Base-by-base conservation (phyloP, 2,329 filamentous ascomycete species). In the Acrodontium crateriforme region DNA sequence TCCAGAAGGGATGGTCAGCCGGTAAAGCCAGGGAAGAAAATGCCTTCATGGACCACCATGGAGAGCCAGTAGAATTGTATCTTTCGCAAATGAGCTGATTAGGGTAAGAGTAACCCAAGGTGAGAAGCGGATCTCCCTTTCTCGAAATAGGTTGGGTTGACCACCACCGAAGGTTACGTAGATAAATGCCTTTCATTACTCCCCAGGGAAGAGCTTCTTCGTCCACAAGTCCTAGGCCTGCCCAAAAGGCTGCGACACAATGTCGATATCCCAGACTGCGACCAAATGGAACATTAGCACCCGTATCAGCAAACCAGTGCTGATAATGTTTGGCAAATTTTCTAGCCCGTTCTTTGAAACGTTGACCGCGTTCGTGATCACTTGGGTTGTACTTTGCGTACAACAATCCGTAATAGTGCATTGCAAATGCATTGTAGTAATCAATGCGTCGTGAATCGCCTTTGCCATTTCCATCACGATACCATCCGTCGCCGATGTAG, bases 371-470 rank as follows among this genome's bases (percentile, higher is more conserved):
- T 16, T 62, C 62, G 0, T 71, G 70, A 40, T 85, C 79, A 2
- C 76, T 66, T 1, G 65, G 73, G 2, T 74, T 76, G 2, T 85
- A 54, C 38, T 79, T 80, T 17, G 77, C 69, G 39, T 85, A 87
- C 1, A 85, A 59, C 0, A 87, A 65, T 48, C 87, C 79, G 4
- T 84, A 57, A 41, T 81, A 80, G 41, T 85, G 79, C 31, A 85
- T 87, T 1, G 79, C 80, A 47, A 84, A 85, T 32, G 75, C 80
- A 7, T 78, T 79, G 53, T 85, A 87, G 47, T 85, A 85, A 50
- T 85, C 79, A 73, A 85, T 83, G 53, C 85, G 79, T n/a, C n/a
- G n/a, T n/a, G n/a, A n/a, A n/a, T n/a, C n/a, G 32, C 80, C 77
- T 32, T 84, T 80, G 9, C 73, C 73, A 44, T 77, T 73, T 0